phyloP scores from a whole-genome alignment of 1,284 basidiomycete genomes.

The Puccinia hordei region DNA sequence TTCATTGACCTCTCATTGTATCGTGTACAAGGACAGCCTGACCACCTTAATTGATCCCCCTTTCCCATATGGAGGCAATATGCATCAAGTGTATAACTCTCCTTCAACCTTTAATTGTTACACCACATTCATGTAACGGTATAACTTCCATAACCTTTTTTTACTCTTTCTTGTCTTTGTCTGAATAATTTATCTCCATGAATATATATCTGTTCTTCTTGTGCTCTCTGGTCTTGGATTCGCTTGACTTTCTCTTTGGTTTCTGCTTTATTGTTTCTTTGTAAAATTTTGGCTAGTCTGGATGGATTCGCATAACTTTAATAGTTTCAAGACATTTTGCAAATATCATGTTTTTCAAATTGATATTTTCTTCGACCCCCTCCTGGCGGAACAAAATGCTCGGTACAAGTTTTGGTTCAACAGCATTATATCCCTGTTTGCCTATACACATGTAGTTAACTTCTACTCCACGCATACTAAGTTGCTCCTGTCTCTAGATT shows the following conservation, averaged over 20 bases:
- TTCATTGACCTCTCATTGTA: background rate
- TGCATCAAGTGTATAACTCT: slow-evolving; percentile 7
- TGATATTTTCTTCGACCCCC: background rate
- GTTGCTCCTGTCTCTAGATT: too few relatives aligned
- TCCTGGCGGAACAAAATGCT: too few relatives aligned
- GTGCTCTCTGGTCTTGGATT: background rate
- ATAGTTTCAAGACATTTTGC: background rate
- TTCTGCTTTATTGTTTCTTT: background rate
- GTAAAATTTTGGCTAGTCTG: background rate
- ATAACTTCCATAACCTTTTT: background rate
- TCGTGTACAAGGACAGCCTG: background rate
- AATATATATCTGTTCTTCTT: slow-evolving; percentile 3
- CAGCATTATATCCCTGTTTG: too few relatives aligned
- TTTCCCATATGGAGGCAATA: background rate
- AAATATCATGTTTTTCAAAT: background rate
- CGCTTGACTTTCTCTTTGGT: background rate
- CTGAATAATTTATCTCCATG: background rate
- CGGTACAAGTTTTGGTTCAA: too few relatives aligned
- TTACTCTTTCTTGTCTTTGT: background rate
- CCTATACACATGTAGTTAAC: too few relatives aligned
- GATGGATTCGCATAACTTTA: background rate
- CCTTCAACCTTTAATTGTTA: background rate
- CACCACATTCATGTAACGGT: background rate
- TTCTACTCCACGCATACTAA: too few relatives aligned
- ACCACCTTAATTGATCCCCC: background rate